phyloP scores from a whole-genome alignment of 2,329 filamentous ascomycete genomes.

The Fusarium mangiferae region DNA sequence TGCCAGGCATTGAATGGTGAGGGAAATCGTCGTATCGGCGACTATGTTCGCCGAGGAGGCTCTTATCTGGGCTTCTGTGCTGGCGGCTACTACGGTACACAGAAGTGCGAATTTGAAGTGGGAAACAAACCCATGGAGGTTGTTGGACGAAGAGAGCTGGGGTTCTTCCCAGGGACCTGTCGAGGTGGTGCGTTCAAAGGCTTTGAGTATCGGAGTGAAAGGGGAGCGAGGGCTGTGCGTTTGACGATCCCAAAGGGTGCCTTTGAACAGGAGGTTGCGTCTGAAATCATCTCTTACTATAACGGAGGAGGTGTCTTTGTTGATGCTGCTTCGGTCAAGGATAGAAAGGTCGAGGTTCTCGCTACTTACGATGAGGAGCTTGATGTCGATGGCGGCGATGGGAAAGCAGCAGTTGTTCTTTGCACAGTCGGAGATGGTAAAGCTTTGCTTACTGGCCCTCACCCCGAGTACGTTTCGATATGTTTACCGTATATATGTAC shows the following conservation, averaged over 20 bases:
- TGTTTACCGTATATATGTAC: no score
- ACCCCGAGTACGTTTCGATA: conserved; percentile 77
- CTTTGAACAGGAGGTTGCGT: conserved; percentile 66
- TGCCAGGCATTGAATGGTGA: conserved; percentile 87
- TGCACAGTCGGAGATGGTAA: conserved; percentile 84
- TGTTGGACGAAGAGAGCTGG: conserved; percentile 83
- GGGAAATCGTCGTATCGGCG: conserved; percentile 84
- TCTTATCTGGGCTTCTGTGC: conserved; percentile 92
- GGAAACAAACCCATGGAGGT: conserved; percentile 83
- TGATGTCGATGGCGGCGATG: conserved; percentile 78
- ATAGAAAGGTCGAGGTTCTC: conserved; percentile 79
- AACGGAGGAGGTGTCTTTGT: conserved; percentile 97
- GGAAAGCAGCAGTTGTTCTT: conserved; percentile 82
- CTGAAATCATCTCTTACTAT: conserved; percentile 81
- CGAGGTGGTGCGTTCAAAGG: conserved; percentile 88
- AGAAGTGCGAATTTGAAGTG: conserved; percentile 90
- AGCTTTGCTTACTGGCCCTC: conserved; percentile 84
- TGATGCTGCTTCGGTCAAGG: conserved; percentile 71
- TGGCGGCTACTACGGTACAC: conserved; percentile 89
- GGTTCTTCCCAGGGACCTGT: conserved; percentile 87
- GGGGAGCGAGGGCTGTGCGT: conserved; percentile 78
- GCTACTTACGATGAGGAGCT: conserved; percentile 81
- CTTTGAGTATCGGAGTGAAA: conserved; percentile 91
- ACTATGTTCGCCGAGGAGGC: conserved; percentile 88
- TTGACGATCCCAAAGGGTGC: conserved; percentile 71